phyloP scores from a whole-genome alignment of 2,329 filamentous ascomycete species.

The Colletotrichum gigasporum region DNA sequence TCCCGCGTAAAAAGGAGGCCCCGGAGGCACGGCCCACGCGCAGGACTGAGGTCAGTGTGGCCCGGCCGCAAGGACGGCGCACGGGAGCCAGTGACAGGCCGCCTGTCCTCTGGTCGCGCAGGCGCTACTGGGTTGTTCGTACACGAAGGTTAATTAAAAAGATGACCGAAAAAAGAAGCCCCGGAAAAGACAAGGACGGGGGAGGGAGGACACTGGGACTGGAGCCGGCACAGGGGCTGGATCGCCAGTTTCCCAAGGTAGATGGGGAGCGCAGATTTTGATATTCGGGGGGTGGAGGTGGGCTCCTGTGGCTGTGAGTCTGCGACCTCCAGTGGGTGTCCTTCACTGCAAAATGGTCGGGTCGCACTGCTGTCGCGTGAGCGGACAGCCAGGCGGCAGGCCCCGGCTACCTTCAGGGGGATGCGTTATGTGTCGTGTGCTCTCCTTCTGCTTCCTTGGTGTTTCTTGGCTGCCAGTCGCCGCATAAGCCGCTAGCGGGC shows the following conservation, averaged over 20 bases:
- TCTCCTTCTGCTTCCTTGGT: conserved; percentile 23
- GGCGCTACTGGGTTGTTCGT: not conserved
- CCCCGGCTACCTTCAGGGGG: no score
- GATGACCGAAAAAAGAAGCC: conserved; percentile 8
- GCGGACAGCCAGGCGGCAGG: not conserved
- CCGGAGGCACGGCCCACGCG: not conserved
- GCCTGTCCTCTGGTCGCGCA: not conserved
- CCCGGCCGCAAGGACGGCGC: not conserved
- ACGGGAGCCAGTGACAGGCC: conserved; percentile 12
- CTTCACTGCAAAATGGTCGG: not conserved
- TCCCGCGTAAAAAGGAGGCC: conserved; percentile 14
- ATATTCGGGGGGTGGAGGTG: no score
- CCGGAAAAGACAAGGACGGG: not conserved
- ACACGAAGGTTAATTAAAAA: not conserved
- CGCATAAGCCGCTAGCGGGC: conserved; percentile 28
- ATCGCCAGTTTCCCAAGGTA: no score
- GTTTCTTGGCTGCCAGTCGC: conserved; percentile 10
- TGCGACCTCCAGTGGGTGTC: not conserved
- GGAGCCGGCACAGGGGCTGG: no score
- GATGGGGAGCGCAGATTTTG: conserved; percentile 5
- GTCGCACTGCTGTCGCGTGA: not conserved
- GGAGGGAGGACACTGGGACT: no score
- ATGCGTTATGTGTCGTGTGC: conserved; percentile 17
- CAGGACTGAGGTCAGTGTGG: no score
- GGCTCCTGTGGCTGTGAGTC: no score